Conservation (phyloP, 2,329 filamentous ascomycete genomes). For the Colletotrichum melonis region DNA sequence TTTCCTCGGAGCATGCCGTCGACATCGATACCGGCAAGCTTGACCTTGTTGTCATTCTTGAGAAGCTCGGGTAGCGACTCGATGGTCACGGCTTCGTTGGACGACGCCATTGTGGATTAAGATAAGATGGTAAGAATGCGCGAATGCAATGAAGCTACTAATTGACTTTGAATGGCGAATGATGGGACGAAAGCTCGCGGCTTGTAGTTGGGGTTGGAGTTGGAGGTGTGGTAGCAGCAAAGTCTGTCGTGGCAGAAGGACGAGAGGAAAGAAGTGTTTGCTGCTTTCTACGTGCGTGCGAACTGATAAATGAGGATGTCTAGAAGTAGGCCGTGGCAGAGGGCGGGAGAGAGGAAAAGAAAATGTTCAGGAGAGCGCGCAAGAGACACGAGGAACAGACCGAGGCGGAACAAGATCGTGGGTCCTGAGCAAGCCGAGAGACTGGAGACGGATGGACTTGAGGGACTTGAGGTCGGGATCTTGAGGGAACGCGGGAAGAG, state of each 20-base stretch:
- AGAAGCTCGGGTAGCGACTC: constrained; percentile 76
- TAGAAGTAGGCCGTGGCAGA: background rate
- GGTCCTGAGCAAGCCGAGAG: background rate
- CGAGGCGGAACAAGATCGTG: constrained; percentile 22
- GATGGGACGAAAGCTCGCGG: constrained; percentile 24
- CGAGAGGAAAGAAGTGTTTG: background rate
- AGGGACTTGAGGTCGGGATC: background rate
- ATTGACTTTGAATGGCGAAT: constrained; percentile 32
- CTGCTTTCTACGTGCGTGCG: background rate
- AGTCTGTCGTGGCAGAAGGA: background rate
- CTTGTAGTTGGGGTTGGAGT: background rate
- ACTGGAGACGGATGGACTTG: background rate
- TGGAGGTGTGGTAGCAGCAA: background rate
- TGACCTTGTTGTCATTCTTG: constrained; percentile 80
- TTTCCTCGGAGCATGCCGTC: constrained; percentile 91
- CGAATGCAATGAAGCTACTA: background rate
- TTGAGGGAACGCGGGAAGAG: background rate
- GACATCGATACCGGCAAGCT: constrained; percentile 88
- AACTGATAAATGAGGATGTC: background rate
- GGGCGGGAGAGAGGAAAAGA: background rate
- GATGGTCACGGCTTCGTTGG: constrained; percentile 60
- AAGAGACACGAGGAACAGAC: background rate
- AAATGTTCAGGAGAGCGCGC: background rate
- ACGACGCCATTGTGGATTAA: constrained; percentile 41
- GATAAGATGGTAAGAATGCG: background rate